These are phyloP conservation scores for Lolium multiflorum DNA, from an alignment of 176 grass and related monocot genomes.

Conservation along the genomic window DNA sequence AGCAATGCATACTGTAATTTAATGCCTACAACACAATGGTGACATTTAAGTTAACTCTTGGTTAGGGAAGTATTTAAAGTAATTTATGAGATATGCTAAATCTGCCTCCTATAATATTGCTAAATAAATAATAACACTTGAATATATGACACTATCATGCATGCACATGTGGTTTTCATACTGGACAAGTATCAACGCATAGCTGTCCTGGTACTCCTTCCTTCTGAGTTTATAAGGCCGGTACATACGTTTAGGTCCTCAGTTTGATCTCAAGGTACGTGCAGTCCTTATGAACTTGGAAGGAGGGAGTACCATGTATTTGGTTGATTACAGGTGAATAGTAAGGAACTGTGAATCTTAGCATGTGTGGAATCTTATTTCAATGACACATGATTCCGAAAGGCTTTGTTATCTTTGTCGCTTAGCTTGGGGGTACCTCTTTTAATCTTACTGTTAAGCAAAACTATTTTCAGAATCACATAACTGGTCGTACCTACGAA, in stretches of 20 bases:
- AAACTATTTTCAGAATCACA: slow-evolving; percentile 26
- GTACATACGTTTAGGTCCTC: background rate
- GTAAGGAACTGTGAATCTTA: background rate
- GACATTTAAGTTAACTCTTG: slow-evolving; percentile 14
- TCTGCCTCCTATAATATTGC: background rate
- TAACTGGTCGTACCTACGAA: slow-evolving; percentile 4
- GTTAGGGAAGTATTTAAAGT: background rate
- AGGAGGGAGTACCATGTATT: background rate
- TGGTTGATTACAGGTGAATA: background rate
- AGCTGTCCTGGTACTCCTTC: background rate
- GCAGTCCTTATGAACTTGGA: background rate
- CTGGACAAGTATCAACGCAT: background rate
- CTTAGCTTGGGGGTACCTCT: background rate
- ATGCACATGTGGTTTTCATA: slow-evolving; percentile 26
- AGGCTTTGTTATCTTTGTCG: slow-evolving; percentile 19
- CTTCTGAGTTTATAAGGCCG: background rate
- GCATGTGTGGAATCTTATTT: background rate
- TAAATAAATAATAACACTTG: slow-evolving; percentile 9
- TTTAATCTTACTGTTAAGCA: slow-evolving; percentile 10
- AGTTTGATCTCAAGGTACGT: background rate
- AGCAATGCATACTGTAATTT: slow-evolving; percentile 1
- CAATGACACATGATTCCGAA: slow-evolving; percentile 8
- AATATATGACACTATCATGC: slow-evolving; percentile 13
- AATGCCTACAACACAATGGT: background rate
- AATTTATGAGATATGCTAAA: slow-evolving; percentile 14